Evolutionary conservation across 23 red algal species (phyloP).

Genomic region (Gracilaria gracilis): DNA sequence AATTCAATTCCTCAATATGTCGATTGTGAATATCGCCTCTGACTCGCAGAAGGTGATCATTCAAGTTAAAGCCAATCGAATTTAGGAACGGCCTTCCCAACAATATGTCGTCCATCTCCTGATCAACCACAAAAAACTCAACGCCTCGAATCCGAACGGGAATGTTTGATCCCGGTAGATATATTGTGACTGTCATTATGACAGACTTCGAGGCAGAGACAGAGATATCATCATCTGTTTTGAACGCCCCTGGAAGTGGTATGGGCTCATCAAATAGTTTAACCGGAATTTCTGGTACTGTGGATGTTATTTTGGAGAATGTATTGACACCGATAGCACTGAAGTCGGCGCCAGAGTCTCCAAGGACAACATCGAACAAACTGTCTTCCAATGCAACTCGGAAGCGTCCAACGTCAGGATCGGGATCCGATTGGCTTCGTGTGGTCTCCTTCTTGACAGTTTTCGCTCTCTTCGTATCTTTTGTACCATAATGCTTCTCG

Average conservation of each 20-base stretch:
- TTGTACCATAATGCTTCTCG: constrained; percentile 4
- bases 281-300: background rate
- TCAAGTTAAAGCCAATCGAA: constrained; percentile 22
- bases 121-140: constrained; percentile 25
- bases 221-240: background rate
- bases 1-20: background rate
- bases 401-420: background rate
- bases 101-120: constrained; percentile 33
- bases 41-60: background rate
- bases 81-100: constrained; percentile 38
- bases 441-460: background rate
- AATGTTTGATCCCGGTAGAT: constrained; percentile 4
- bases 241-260: background rate
- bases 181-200: constrained; percentile 3
- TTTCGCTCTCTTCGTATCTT: background rate
- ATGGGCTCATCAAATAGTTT: background rate
- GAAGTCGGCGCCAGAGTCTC: constrained; percentile 35
- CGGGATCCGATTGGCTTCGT: too few relatives aligned
- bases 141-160: background rate
- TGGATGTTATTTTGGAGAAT: background rate
- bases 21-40: background rate
- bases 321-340: background rate
- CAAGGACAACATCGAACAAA: background rate
- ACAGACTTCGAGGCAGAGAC: background rate
- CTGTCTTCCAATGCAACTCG: background rate